phyloP scores from a whole-genome alignment of 176 grass and related monocot genomes.

The Ananas comosus region DNA sequence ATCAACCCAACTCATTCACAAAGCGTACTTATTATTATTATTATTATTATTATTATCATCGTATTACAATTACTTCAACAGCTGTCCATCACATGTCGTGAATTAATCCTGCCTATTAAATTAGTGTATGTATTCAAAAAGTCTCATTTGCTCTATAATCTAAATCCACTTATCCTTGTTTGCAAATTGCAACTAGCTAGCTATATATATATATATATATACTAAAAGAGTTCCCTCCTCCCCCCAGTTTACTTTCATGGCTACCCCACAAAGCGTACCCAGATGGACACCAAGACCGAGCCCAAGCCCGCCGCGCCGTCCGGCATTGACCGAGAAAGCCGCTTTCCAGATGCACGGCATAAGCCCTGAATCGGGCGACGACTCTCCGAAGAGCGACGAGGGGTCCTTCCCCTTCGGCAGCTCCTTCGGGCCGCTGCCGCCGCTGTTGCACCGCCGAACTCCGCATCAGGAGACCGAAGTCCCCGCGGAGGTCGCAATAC shows the following conservation, averaged over 20 bases:
- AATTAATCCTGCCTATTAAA: too few species aligned
- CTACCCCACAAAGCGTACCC: conserved; percentile 29
- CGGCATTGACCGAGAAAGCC: neutral
- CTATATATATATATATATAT: too few species aligned
- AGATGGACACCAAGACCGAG: conserved; percentile 50
- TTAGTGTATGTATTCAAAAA: too few species aligned
- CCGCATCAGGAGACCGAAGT: conserved; percentile 15
- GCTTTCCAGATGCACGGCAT: conserved; percentile 5
- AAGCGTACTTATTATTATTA: too few species aligned
- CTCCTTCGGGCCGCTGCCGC: conserved; percentile 14
- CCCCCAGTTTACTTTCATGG: conserved; percentile 6
- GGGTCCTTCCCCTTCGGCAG: conserved; percentile 52
- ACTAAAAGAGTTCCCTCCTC: too few species aligned
- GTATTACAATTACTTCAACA: too few species aligned
- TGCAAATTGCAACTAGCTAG: too few species aligned
- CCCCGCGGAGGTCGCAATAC: conserved; percentile 6
- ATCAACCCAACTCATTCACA: too few species aligned
- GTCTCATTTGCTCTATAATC: too few species aligned
- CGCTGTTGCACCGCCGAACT: conserved; percentile 13
- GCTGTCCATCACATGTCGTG: too few species aligned
- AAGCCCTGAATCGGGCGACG: neutral
- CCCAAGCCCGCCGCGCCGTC: conserved; percentile 6
- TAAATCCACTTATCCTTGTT: too few species aligned
- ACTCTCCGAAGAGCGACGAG: conserved; percentile 26
- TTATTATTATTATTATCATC: too few species aligned